These are phyloP conservation scores for Podila clonocystis DNA, from an alignment of 192 early-diverging fungal genomes.

Conservation along the genomic window DNA sequence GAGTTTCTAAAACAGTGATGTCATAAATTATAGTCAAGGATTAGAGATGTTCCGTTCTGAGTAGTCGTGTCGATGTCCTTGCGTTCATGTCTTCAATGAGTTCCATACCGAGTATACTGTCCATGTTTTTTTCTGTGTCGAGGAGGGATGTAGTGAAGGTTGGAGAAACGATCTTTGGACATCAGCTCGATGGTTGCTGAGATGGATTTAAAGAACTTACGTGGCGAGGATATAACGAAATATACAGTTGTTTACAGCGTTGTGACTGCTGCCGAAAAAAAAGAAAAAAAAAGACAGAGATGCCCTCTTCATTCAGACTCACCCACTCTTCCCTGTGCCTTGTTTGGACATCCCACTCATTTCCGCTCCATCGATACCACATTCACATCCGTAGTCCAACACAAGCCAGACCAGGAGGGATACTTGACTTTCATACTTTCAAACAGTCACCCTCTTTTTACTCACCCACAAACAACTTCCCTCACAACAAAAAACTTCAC, in stretches of 20 bases:
- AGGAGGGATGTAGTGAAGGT: too few species aligned
- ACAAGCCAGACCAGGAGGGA: background rate
- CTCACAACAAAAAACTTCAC: slow-evolving; percentile 1
- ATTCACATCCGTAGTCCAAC: background rate
- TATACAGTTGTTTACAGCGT: too few species aligned
- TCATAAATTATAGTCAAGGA: background rate
- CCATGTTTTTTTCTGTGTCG: slow-evolving; percentile 15
- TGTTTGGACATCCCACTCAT: too few species aligned
- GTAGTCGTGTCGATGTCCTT: background rate
- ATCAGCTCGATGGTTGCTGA: too few species aligned
- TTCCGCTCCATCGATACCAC: background rate
- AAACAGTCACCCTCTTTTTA: background rate
- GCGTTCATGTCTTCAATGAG: too few species aligned
- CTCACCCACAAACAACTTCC: background rate
- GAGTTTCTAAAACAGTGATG: slow-evolving; percentile 38
- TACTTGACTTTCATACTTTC: background rate
- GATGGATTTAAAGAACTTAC: too few species aligned
- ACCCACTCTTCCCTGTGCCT: background rate
- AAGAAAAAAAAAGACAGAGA: background rate
- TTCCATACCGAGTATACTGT: slow-evolving; percentile 37
- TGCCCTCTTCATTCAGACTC: background rate
- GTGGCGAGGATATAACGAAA: too few species aligned
- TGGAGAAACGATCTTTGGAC: too few species aligned
- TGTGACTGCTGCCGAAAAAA: background rate
- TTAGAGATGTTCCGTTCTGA: background rate